These are phyloP conservation scores for Heritiera fomes DNA, from an alignment of 345 rosid species.

Conservation along the genomic window DNA sequence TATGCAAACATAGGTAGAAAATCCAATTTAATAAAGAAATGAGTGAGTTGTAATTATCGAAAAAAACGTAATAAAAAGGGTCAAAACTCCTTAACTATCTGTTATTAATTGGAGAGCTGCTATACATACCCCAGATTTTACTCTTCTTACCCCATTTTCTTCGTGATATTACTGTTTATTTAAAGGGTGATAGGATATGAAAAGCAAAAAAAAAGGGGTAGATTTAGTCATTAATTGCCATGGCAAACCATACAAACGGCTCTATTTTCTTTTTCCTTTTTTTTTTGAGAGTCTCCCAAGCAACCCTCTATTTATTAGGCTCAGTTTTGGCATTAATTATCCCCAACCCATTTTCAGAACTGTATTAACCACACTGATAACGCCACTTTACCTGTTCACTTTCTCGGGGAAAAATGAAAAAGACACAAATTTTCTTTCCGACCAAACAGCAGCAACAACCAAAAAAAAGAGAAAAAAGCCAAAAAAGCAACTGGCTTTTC, in stretches of 20 bases:
- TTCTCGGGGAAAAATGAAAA: conserved; percentile 9
- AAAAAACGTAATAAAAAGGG: conserved; percentile 27
- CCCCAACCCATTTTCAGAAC: conserved; percentile 27
- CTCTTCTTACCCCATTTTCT: too few relatives aligned
- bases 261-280: conserved; percentile 5
- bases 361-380: conserved; percentile 1
- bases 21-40: background rate
- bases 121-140: too few relatives aligned
- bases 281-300: background rate
- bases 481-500: background rate
- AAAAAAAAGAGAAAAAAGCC: background rate
- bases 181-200: too few relatives aligned
- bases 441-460: conserved; percentile 23
- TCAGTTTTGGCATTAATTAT: conserved; percentile 21
- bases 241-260: conserved; percentile 27
- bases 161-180: too few relatives aligned
- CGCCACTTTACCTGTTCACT: conserved; percentile 24
- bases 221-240: too few relatives aligned
- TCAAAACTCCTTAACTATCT: conserved; percentile 23
- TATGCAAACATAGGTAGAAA: background rate
- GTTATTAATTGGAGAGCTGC: too few relatives aligned
- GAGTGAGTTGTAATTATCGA: conserved; percentile 34
- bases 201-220: too few relatives aligned
- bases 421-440: conserved; percentile 19
- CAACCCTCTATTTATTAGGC: conserved; percentile 29